phyloP scores from a whole-genome alignment of 2,329 filamentous ascomycete species.

The Aspergillus sp. region DNA sequence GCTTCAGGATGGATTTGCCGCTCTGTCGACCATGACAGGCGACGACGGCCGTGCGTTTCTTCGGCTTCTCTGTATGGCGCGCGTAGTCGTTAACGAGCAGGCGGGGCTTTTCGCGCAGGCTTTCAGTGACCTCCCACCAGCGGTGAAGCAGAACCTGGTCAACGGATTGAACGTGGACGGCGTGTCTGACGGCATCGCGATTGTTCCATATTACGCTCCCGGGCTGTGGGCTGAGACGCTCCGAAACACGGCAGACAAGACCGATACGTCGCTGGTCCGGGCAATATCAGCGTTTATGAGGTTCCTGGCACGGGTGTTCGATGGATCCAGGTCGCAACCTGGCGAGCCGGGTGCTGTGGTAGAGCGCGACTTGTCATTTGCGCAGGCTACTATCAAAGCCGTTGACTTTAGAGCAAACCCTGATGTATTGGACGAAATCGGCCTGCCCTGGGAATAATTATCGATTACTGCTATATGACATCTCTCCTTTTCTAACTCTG shows the following conservation, averaged over 20 bases:
- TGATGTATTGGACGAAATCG: slow-evolving; percentile 2
- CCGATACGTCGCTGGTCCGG: slow-evolving; percentile 1
- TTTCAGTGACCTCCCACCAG: slow-evolving; percentile 15
- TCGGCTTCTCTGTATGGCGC: slow-evolving; percentile 29
- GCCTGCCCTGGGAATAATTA: not conserved
- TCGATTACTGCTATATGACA: not conserved
- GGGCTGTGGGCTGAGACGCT: slow-evolving; percentile 25
- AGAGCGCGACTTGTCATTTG: slow-evolving; percentile 8
- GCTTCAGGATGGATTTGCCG: slow-evolving; percentile 16
- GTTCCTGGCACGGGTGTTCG: slow-evolving; percentile 8
- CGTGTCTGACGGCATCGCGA: slow-evolving; percentile 21
- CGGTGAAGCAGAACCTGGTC: slow-evolving; percentile 14
- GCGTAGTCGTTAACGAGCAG: slow-evolving; percentile 18
- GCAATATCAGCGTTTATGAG: slow-evolving; percentile 7
- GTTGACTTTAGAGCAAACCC: slow-evolving; percentile 4
- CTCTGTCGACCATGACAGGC: slow-evolving; percentile 13
- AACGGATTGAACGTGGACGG: slow-evolving; percentile 28
- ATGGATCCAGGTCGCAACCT: slow-evolving; percentile 2
- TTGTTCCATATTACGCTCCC: slow-evolving; percentile 32
- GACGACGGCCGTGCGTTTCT: slow-evolving; percentile 27
- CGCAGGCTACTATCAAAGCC: slow-evolving; percentile 6
- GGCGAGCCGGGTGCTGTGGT: slow-evolving; percentile 2
- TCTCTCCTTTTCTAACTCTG: not conserved
- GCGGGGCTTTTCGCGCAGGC: slow-evolving; percentile 22
- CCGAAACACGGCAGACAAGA: slow-evolving; percentile 10